A percentile compares a stretch with the other conserved stretches of the same genome.
Evolutionary conservation across 306 rosid genomes (phyloP).

Genomic region (Cucumis cinereus): DNA sequence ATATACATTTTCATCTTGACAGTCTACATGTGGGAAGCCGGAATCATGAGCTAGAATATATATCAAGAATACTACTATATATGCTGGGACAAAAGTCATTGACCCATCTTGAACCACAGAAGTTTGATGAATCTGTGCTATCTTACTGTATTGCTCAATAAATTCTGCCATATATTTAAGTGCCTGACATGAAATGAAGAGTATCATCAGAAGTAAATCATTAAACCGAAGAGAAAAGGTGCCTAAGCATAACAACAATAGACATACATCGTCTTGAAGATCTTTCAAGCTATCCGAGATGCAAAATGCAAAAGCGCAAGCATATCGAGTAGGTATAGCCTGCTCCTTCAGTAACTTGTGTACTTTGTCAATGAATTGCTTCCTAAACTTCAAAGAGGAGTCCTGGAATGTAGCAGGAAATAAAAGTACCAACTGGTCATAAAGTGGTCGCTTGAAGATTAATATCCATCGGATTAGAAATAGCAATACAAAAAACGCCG

Average conservation of each 20-base stretch:
- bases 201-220: slow-evolving; percentile 24
- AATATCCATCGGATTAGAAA: not conserved
- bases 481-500: not conserved
- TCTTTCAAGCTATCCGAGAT: slow-evolving; percentile 35
- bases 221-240: not conserved
- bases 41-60: slow-evolving; percentile 62
- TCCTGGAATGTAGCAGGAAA: slow-evolving; percentile 44
- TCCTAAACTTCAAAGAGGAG: slow-evolving; percentile 38
- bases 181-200: slow-evolving; percentile 44
- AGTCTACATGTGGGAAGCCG: slow-evolving; percentile 41
- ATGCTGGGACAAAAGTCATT: slow-evolving; percentile 51
- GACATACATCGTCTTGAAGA: slow-evolving; percentile 47
- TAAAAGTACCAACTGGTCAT: slow-evolving; percentile 7
- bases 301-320: slow-evolving; percentile 73
- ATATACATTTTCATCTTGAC: slow-evolving; percentile 40
- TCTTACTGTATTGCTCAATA: slow-evolving; percentile 55
- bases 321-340: slow-evolving; percentile 69
- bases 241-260: not conserved
- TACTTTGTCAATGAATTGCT: slow-evolving; percentile 48
- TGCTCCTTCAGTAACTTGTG: slow-evolving; percentile 61
- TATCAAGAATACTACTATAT: slow-evolving; percentile 62
- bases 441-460: not conserved
- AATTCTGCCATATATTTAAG: slow-evolving; percentile 60
- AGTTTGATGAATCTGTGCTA: slow-evolving; percentile 39
- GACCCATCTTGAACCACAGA: slow-evolving; percentile 41